Percentiles rank a stretch among this genome's conserved stretches.
Conservation (phyloP, 163 green algal species). For the Volvox carteri region DNA sequence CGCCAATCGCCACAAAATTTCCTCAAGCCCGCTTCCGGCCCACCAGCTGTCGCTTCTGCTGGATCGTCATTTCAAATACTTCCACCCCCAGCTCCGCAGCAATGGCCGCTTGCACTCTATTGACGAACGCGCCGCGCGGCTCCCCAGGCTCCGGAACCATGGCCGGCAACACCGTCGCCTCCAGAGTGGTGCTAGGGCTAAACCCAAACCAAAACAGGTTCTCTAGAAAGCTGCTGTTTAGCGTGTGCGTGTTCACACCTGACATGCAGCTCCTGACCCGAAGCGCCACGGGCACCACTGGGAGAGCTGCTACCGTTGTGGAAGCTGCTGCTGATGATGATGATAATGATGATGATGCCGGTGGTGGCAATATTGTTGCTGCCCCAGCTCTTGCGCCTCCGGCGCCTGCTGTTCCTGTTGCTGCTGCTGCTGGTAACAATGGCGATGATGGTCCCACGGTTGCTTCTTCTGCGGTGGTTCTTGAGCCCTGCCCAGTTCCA, state of each 20-base stretch:
- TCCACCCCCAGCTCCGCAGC: slow-evolving; percentile 67
- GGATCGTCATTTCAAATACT: slow-evolving; percentile 69
- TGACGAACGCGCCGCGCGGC: slow-evolving; percentile 71
- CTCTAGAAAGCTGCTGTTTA: slow-evolving; percentile 70
- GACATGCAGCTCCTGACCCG: slow-evolving; percentile 49
- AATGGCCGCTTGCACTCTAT: slow-evolving; percentile 71
- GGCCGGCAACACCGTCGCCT: slow-evolving; percentile 71
- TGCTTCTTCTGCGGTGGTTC: no score
- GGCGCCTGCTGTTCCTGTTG: neutral
- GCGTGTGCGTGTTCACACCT: slow-evolving; percentile 70
- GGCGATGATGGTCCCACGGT: no score
- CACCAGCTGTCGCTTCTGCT: slow-evolving; percentile 68
- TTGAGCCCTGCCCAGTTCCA: no score
- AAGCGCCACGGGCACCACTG: slow-evolving; percentile 75
- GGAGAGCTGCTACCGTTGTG: slow-evolving; percentile 22
- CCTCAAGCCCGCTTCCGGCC: neutral
- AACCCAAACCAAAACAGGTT: slow-evolving; percentile 75
- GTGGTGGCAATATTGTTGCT: no score
- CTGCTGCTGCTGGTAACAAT: neutral
- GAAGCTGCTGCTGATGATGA: neutral
- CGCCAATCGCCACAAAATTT: no score
- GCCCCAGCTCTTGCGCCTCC: neutral
- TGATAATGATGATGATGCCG: no score
- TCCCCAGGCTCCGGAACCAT: slow-evolving; percentile 63
- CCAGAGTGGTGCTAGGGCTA: slow-evolving; percentile 60